phyloP scores from a whole-genome alignment of 495 filamentous ascomycete species.

The Annulohypoxylon maeteangense region DNA sequence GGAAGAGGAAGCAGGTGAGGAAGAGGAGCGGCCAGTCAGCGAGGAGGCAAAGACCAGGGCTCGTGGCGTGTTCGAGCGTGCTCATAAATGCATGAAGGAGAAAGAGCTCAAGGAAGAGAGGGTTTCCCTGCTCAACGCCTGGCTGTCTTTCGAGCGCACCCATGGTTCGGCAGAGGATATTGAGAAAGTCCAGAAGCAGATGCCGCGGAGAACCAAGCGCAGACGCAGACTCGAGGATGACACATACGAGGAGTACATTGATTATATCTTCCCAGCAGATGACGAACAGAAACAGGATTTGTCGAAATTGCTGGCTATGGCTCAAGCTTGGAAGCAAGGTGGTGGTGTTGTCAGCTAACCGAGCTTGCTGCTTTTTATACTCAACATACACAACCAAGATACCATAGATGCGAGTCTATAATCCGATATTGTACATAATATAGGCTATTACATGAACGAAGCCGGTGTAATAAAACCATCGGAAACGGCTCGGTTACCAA shows the following conservation, averaged over 20 bases:
- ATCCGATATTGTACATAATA: conserved; percentile 29
- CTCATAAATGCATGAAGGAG: conserved; percentile 89
- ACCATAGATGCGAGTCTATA: conserved; percentile 7
- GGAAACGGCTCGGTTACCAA: not conserved
- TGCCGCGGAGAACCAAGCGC: conserved; percentile 95
- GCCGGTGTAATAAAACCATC: not conserved
- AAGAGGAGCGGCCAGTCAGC: conserved; percentile 75
- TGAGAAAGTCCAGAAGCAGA: conserved; percentile 87
- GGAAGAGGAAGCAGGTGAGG: conserved; percentile 58
- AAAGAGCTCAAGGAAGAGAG: conserved; percentile 94
- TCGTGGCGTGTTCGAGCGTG: conserved; percentile 84
- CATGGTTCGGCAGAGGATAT: conserved; percentile 82
- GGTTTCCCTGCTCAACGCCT: conserved; percentile 87
- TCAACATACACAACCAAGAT: conserved; percentile 10
- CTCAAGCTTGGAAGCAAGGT: conserved; percentile 87
- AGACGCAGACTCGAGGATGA: conserved; percentile 93
- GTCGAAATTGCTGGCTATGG: conserved; percentile 83
- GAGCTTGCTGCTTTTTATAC: not conserved
- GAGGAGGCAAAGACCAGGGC: conserved; percentile 85
- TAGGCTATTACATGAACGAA: conserved; percentile 13
- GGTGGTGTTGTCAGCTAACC: conserved; percentile 43
- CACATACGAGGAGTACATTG: conserved; percentile 95
- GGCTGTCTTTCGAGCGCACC: conserved; percentile 88
- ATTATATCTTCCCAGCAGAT: conserved; percentile 97
- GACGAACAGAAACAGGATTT: conserved; percentile 87